Evolutionary conservation across 805 yeast species (phyloP).

Genomic region (Sugiyamaella mastotermitis): DNA sequence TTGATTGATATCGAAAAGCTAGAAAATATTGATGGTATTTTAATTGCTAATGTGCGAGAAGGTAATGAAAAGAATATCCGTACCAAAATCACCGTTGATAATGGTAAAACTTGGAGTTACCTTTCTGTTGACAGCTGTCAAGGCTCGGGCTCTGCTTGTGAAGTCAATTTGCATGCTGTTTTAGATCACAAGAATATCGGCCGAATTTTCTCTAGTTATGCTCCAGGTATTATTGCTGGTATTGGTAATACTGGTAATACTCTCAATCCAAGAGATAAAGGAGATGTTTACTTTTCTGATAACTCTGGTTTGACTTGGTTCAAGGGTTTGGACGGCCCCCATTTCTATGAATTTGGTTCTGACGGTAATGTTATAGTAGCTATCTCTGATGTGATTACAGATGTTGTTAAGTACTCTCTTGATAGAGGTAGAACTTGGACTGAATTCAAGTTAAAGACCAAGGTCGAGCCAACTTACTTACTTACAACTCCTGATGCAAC

Average conservation of each 20-base stretch:
- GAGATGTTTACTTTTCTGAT: constrained; percentile 57
- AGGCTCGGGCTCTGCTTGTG: constrained; percentile 17
- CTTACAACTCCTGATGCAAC: constrained; percentile 68
- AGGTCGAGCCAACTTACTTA: constrained; percentile 38
- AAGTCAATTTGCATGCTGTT: constrained; percentile 35
- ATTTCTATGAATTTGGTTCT: constrained; percentile 62
- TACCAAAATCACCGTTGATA: constrained; percentile 35
- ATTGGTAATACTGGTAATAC: constrained; percentile 35
- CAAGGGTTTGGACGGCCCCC: constrained; percentile 45
- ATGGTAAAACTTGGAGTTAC: constrained; percentile 33
- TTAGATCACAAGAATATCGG: constrained; percentile 32
- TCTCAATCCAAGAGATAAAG: constrained; percentile 24
- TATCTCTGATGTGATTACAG: constrained; percentile 33
- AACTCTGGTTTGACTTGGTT: constrained; percentile 79
- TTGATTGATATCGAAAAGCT: constrained; percentile 39
- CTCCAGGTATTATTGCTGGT: constrained; percentile 42
- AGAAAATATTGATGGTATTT: constrained; percentile 53
- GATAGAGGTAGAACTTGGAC: constrained; percentile 73
- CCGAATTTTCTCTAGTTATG: constrained; percentile 31
- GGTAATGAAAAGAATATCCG: constrained; percentile 19
- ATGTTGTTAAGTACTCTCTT: constrained; percentile 46
- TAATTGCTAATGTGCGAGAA: constrained; percentile 42
- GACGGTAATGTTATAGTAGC: constrained; percentile 69
- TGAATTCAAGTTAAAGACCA: constrained; percentile 40
- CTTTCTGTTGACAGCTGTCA: constrained; percentile 23